phyloP scores from a whole-genome alignment of 2,329 filamentous ascomycete species.

The Basipetospora sp. region DNA sequence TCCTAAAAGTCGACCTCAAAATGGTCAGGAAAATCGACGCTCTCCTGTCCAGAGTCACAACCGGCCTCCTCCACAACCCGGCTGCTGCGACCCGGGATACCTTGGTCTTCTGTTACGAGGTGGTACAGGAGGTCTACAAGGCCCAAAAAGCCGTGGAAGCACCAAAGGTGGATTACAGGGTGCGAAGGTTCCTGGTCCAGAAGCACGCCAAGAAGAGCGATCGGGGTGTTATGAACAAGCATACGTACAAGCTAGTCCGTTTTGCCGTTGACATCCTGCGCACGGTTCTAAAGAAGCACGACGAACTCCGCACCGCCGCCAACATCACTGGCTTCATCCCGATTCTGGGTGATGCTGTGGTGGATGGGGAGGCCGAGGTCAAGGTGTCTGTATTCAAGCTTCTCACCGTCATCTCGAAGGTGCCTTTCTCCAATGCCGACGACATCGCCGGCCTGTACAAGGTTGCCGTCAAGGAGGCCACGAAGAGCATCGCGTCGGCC shows the following conservation, averaged over 20 bases:
- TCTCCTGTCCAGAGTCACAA: conserved; percentile 65
- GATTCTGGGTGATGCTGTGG: conserved; percentile 72
- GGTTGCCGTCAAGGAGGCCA: conserved; percentile 73
- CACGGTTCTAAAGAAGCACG: conserved; percentile 72
- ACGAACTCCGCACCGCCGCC: conserved; percentile 59
- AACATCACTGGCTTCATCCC: conserved; percentile 80
- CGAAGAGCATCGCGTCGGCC: conserved; percentile 63
- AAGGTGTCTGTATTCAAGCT: conserved; percentile 76
- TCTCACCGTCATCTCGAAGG: conserved; percentile 70
- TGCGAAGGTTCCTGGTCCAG: conserved; percentile 66
- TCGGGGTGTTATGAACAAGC: conserved; percentile 57
- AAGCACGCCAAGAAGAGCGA: conserved; percentile 63
- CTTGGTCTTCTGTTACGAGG: conserved; percentile 87
- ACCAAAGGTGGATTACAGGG: conserved; percentile 44
- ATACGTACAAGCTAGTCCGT: conserved; percentile 72
- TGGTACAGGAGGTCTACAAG: conserved; percentile 75
- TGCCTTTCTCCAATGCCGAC: conserved; percentile 62
- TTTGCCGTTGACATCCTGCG: conserved; percentile 82
- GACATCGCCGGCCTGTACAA: conserved; percentile 49
- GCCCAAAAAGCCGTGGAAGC: conserved; percentile 37
- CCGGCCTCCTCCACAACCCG: conserved; percentile 70
- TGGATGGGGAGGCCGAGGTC: conserved; percentile 79
- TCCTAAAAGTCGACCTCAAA: conserved; percentile 70
- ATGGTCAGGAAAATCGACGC: conserved; percentile 85
- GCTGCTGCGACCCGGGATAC: conserved; percentile 66